A percentile compares a stretch with the other conserved stretches of the same genome.
These are phyloP conservation scores for Aspergillus texensis DNA, from an alignment of 2,329 filamentous ascomycete species.

Conservation along the genomic window DNA sequence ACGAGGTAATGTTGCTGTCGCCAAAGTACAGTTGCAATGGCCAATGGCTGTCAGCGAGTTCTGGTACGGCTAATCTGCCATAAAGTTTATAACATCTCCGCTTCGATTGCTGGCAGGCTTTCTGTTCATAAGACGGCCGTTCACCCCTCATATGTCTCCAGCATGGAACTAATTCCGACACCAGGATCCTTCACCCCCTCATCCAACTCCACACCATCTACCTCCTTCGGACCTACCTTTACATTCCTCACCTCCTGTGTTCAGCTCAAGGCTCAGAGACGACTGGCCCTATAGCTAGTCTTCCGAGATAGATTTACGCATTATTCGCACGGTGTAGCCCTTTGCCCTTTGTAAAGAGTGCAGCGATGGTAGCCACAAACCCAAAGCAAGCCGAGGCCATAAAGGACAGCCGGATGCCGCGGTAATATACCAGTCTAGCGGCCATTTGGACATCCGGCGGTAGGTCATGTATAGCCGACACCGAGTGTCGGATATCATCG, in stretches of 20 bases:
- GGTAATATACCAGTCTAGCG: slow-evolving; percentile 62
- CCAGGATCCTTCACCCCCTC: not conserved
- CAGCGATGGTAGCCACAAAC: slow-evolving; percentile 51
- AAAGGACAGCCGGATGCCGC: slow-evolving; percentile 61
- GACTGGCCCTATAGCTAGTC: not conserved
- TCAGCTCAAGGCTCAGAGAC: not conserved
- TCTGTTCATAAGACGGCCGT: not conserved
- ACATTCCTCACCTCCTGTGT: not conserved
- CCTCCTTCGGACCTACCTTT: not conserved
- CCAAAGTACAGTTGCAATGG: not conserved
- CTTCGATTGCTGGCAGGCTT: not conserved
- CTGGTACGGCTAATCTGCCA: not conserved
- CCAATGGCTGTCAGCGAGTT: not conserved
- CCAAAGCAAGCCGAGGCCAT: slow-evolving; percentile 57
- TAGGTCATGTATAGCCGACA: slow-evolving; percentile 57
- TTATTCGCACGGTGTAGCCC: slow-evolving; percentile 21
- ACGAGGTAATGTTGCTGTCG: not conserved
- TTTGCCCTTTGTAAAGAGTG: slow-evolving; percentile 49
- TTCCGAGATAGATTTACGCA: not conserved
- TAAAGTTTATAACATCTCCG: not conserved
- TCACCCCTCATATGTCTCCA: not conserved
- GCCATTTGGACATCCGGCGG: slow-evolving; percentile 60
- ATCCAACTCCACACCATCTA: not conserved
- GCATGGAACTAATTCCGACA: not conserved
- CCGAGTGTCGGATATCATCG: slow-evolving; percentile 63